Evolutionary conservation across 208 protist genomes (phyloP), one percentile per base, ranked within the genome.

Genomic region (Blastocrithidia nonstop): DNA sequence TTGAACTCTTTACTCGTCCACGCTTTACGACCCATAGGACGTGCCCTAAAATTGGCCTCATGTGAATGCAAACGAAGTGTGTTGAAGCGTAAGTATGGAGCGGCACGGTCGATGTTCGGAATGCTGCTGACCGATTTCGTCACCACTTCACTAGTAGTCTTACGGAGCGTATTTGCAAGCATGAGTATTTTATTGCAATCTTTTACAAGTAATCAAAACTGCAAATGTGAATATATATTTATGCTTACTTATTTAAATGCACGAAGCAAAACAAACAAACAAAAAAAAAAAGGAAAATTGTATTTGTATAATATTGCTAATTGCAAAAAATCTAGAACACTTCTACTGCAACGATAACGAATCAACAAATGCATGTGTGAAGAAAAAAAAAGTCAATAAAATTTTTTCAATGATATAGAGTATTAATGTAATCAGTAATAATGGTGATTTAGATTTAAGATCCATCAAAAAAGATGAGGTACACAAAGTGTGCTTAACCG

Each of bases 11-110:
- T 64, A 64, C 65, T 72, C 57, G 75, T 82, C 77, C 77, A 87
- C n/a, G 42, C 77, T 58, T 69, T 71, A 70, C 68, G 83, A 26
- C 77, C 77, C 3, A 63, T 58, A 4, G 77, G 77, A 16, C 71
- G 66, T 25, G 71, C 77, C 26, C 77, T 68, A 46, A 75, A 87
- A 62, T 87, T 87, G 25, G 65, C 56, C 63, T 87, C 77, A 57
- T 87, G 77, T 3, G 69, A 61, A 54, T 82, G 77, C 22, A 77
- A 7, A 35, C 66, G 64, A 31, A 87, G 72, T 11, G 77, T 83
- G 61, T 45, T 87, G 63, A 82, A 87, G 61, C 72, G 71, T 41
- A 72, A 70, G 69, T 82, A 81, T 25, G 55, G 35, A 26, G 62
- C 59, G n/a, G 77, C 77, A 17, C 77, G 68, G 37, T 74, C 69